Base-by-base conservation (phyloP, 2,329 filamentous ascomycete genomes). In the Neopestalotiopsis sp. region DNA sequence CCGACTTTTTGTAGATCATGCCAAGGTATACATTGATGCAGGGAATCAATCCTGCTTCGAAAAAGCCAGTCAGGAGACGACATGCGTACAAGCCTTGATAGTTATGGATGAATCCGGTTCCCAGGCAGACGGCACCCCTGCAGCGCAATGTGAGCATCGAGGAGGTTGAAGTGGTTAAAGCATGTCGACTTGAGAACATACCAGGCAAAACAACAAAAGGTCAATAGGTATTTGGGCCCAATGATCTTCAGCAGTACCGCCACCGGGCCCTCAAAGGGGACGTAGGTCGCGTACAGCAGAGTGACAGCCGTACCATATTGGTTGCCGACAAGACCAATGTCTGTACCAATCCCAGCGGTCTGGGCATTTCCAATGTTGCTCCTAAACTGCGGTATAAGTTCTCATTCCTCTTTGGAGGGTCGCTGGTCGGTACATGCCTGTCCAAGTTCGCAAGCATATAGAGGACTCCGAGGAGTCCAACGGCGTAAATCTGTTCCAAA, bases 1-100 rank as follows among this genome's bases (percentile, higher is more conserved):
- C 72, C n/a, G 68, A 69, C 60, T 68, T 69, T 59, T 73, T 74
- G 62, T 84, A 83, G 14, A 85, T 73, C 66, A 80, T 79, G n/a
- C 57, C 57, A 6, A 59, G 30, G 67, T 76, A 77, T 69, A 73
- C 74, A 20, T 75, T 72, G 6, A 71, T 71, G 40, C 71, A 72
- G 5, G 75, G 75, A 4, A 75, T 66, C 69, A 76, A 77, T 28
- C 72, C 75, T 3, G 76, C 74, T 56, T 78, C 75, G 58, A 74
- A 71, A 12, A 71, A 69, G 0, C 76, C 75, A 59, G 76, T 69
- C 9, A 73, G 69, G 38, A 76, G 72, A 4, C 75, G 71, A 4
- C 6, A 71, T 70, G 4, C 72, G 71, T 12, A 73, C 72, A 4
- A 72, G 68, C 34, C 57, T 59, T 59, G 57, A 2, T 28, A 59